phyloP scores from a whole-genome alignment of 2,329 filamentous ascomycete genomes.

The Venturia asperata region DNA sequence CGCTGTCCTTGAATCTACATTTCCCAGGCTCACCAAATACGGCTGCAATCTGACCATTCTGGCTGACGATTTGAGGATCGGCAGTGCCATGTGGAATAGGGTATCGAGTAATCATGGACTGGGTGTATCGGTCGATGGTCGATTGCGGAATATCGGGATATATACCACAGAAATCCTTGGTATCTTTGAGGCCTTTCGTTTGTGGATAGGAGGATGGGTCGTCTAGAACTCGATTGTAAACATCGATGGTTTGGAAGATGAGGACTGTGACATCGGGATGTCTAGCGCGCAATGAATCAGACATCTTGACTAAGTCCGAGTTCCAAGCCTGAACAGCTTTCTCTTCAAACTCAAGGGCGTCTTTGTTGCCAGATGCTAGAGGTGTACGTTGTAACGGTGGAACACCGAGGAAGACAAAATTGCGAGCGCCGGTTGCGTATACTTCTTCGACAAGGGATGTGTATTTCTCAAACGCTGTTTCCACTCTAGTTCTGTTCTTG shows the following conservation, averaged over 20 bases:
- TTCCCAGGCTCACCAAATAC: background rate
- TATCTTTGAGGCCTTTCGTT: slow-evolving; percentile 49
- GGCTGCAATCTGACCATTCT: background rate
- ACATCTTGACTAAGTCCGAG: slow-evolving; percentile 37
- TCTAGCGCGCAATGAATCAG: slow-evolving; percentile 32
- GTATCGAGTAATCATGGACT: background rate
- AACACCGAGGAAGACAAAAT: slow-evolving; percentile 45
- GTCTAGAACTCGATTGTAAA: slow-evolving; percentile 49
- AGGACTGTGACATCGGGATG: slow-evolving; percentile 43
- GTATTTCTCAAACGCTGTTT: slow-evolving; percentile 35
- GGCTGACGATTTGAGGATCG: background rate
- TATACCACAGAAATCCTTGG: slow-evolving; percentile 46
- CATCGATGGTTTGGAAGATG: slow-evolving; percentile 45
- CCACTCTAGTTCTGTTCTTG: slow-evolving; percentile 31
- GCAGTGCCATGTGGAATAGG: background rate
- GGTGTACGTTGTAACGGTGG: slow-evolving; percentile 48
- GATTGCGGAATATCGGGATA: slow-evolving; percentile 34
- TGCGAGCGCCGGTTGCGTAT: slow-evolving; percentile 37
- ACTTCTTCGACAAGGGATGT: slow-evolving; percentile 30
- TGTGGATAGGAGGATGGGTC: slow-evolving; percentile 44
- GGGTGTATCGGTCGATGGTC: background rate
- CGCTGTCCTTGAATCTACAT: slow-evolving; percentile 45
- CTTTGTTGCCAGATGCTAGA: slow-evolving; percentile 36
- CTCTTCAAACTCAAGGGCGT: slow-evolving; percentile 29
- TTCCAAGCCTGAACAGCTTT: slow-evolving; percentile 49